Evolutionary conservation across 1,284 basidiomycete genomes (phyloP).

Genomic region (Sporisorium iseilematis-ciliati): DNA sequence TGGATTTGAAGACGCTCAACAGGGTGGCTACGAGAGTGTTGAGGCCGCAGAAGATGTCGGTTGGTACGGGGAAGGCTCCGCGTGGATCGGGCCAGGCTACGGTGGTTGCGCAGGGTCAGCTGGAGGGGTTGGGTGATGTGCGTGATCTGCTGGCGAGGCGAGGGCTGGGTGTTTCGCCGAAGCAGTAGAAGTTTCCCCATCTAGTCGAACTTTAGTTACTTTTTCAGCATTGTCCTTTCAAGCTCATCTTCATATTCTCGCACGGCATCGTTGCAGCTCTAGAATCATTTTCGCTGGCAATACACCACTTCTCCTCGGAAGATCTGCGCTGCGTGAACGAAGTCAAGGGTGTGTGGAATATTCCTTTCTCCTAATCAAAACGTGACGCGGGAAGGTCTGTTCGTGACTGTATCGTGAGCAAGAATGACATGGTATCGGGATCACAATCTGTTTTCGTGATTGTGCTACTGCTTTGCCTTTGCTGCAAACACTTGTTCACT

Average conservation of each 20-base stretch:
- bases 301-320: constrained; percentile 4
- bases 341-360: too few relatives aligned
- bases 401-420: too few relatives aligned
- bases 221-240: constrained; percentile 5
- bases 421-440: too few relatives aligned
- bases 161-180: constrained; percentile 56
- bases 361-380: too few relatives aligned
- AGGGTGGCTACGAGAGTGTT: constrained; percentile 82
- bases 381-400: too few relatives aligned
- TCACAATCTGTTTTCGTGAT: too few relatives aligned
- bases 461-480: too few relatives aligned
- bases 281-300: constrained; percentile 4
- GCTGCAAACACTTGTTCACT: too few relatives aligned
- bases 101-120: constrained; percentile 63
- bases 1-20: constrained; percentile 79
- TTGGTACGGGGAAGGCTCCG: constrained; percentile 13
- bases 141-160: constrained; percentile 56
- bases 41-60: constrained; percentile 62
- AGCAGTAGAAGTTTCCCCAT: constrained; percentile 6
- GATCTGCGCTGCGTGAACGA: not conserved
- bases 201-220: not conserved
- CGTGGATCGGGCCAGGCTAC: constrained; percentile 58
- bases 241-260: not conserved
- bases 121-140: constrained; percentile 62
- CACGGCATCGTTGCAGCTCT: constrained; percentile 1